Percentiles rank a stretch among this genome's conserved stretches.
Evolutionary conservation across 768 basidiomycete genomes (phyloP).

Genomic region (Termitomyces sp.): DNA sequence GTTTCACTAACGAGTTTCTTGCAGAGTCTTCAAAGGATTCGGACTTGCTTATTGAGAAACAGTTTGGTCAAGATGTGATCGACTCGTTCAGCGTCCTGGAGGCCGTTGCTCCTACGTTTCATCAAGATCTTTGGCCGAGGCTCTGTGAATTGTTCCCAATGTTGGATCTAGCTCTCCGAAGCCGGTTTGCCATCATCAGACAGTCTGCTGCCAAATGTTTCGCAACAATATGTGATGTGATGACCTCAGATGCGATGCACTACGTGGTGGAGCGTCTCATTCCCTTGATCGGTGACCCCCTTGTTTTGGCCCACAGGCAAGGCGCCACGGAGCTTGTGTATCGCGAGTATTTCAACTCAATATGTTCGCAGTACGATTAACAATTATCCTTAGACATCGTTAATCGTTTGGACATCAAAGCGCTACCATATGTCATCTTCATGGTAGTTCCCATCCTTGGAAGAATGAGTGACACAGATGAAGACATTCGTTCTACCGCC

Average conservation of each 20-base stretch:
- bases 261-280: slow-evolving; percentile 83
- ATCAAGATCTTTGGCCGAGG: slow-evolving; percentile 61
- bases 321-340: slow-evolving; percentile 88
- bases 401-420: slow-evolving; percentile 86
- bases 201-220: slow-evolving; percentile 85
- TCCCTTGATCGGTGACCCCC: slow-evolving; percentile 76
- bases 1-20: neutral
- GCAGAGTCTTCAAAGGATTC: slow-evolving; percentile 51
- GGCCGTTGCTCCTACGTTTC: slow-evolving; percentile 71
- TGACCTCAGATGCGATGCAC: slow-evolving; percentile 83
- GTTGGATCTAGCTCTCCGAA: slow-evolving; percentile 72
- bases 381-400: slow-evolving; percentile 67
- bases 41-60: slow-evolving; percentile 62
- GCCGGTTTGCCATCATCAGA: slow-evolving; percentile 84
- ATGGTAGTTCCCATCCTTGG: slow-evolving; percentile 94
- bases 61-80: slow-evolving; percentile 83
- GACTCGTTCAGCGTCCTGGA: slow-evolving; percentile 90
- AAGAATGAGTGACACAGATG: slow-evolving; percentile 93
- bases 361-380: slow-evolving; percentile 2
- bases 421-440: slow-evolving; percentile 95
- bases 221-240: slow-evolving; percentile 80
- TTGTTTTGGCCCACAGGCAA: slow-evolving; percentile 71
- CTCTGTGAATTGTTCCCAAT: slow-evolving; percentile 72
- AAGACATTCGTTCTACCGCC: slow-evolving; percentile 85
- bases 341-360: slow-evolving; percentile 50